These are phyloP conservation scores for Melaleuca alternifolia DNA, from an alignment of 345 rosid genomes.

Conservation along the genomic window DNA sequence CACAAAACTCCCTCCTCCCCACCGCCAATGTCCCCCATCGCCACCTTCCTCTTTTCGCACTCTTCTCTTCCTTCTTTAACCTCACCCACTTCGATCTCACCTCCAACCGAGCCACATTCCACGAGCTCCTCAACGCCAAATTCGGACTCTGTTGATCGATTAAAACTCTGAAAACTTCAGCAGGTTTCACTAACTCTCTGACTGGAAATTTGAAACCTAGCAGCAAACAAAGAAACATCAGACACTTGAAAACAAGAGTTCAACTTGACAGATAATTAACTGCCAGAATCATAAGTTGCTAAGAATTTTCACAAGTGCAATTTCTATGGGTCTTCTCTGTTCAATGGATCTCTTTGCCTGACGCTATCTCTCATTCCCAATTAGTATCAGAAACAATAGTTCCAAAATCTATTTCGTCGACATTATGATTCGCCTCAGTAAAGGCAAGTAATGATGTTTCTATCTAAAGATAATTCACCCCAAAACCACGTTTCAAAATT, in stretches of 20 bases:
- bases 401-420: neutral
- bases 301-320: neutral
- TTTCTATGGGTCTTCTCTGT: too few relatives aligned
- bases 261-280: neutral
- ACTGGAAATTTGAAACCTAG: conserved; percentile 56
- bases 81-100: too few relatives aligned
- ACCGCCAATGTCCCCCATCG: too few relatives aligned
- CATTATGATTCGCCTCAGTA: neutral
- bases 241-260: neutral
- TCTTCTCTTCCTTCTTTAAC: too few relatives aligned
- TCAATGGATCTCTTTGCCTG: too few relatives aligned
- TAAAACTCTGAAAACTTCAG: conserved; percentile 40
- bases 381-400: too few relatives aligned
- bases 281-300: neutral
- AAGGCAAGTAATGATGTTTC: neutral
- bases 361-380: too few relatives aligned
- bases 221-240: conserved; percentile 7
- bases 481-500: neutral
- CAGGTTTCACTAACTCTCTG: conserved; percentile 54
- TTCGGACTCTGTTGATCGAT: conserved; percentile 42
- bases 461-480: neutral
- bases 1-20: too few relatives aligned
- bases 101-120: too few relatives aligned
- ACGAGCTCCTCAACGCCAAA: too few relatives aligned
- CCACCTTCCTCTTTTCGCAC: too few relatives aligned